Evolutionary conservation across 805 yeast species (phyloP).

Genomic region (Yarrowia porcina): DNA sequence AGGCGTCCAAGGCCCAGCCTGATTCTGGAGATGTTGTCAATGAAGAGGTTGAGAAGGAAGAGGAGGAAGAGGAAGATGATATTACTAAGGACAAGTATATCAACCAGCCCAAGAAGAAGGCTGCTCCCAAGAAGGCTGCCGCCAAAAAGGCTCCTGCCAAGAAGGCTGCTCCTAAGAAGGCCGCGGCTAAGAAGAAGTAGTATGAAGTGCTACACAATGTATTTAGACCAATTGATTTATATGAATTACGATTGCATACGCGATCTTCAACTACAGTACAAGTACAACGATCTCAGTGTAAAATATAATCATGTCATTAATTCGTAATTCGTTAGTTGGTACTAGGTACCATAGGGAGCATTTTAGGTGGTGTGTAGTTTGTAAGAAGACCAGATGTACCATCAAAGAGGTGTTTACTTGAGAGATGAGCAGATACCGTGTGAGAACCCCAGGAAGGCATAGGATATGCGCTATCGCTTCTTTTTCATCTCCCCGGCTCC

Average conservation of each 20-base stretch:
- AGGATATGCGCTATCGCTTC: no score
- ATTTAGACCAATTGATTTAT: conserved; percentile 1
- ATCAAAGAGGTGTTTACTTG: no score
- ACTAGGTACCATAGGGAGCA: no score
- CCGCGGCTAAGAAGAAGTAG: conserved; percentile 28
- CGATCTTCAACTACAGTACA: no score
- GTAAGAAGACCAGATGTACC: no score
- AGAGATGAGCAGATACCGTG: no score
- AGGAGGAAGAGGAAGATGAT: conserved; percentile 48
- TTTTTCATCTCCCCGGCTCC: no score
- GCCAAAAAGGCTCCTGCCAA: conserved; percentile 30
- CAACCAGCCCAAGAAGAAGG: conserved; percentile 46
- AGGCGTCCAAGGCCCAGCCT: conserved; percentile 41
- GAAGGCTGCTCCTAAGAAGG: conserved; percentile 28
- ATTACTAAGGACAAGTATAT: conserved; percentile 61
- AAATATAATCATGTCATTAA: no score
- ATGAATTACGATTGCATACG: not conserved
- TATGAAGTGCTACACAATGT: not conserved
- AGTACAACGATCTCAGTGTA: no score
- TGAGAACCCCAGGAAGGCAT: no score
- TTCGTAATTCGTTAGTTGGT: not conserved
- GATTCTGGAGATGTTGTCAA: conserved; percentile 68
- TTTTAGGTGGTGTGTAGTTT: no score
- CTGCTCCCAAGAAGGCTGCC: conserved; percentile 30
- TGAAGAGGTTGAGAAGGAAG: conserved; percentile 36